Evolutionary conservation across 1,284 basidiomycete genomes (phyloP), one percentile per base, ranked within the genome.

Genomic region (Retiboletus flavoniger): DNA sequence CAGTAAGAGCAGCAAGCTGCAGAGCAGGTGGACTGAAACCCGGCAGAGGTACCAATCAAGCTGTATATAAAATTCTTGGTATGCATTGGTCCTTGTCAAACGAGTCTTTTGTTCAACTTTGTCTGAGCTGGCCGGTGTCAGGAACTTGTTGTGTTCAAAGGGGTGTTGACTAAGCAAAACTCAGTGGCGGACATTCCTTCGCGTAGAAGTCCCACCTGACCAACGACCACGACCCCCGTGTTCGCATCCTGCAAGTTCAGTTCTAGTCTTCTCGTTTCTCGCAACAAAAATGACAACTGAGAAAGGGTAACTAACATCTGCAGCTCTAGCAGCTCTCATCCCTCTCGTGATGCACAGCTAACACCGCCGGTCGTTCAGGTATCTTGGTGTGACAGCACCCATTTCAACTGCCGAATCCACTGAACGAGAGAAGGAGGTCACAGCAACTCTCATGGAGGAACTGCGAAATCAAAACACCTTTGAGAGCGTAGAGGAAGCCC

Each of bases 401-500:
- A 97, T 99, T 65, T 91, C 92, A 52, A 83, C 82, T n/a, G 79
- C 76, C 41, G 86, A 88, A 60, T 93, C 89, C 38, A 84, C 77
- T 59, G 76, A 85, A 64, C 76, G 84, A 69, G 82, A 90, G 74
- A 81, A 91, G 77, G 83, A 85, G 67, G 85, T 97, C n/a, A 97
- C 95, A 1, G 74, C 82, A 34, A 88, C 89, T 35, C 79, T 95
- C 60, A 90, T 93, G 88, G 87, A 91, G 51, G 96, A 99, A 72
- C 81, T 99, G 14, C 82, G 87, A 63, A 78, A 82, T 51, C 89
- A 97, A 67, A 89, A 91, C 56, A 90, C 89, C 13, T 97, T 98
- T 72, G 96, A 98, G 74, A 87, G 80, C 43, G 89, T 94, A 60
- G 89, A 94, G 54, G 95, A 98, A 72, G 82, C 92, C 32, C 85